Conservation (phyloP, 768 basidiomycete species). For the Lentinula aciculospora region DNA sequence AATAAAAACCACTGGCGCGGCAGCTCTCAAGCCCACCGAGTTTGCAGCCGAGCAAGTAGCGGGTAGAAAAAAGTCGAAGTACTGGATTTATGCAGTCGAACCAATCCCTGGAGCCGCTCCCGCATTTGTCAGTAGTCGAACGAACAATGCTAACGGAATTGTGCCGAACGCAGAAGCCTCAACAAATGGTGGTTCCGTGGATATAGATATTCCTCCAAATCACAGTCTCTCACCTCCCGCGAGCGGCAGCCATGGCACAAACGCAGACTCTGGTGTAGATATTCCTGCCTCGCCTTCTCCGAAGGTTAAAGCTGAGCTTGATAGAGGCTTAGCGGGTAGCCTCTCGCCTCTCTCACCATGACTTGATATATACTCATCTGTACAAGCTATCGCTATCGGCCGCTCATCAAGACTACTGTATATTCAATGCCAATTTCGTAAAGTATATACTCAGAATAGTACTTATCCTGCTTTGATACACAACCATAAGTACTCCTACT, state of each 20-base stretch:
- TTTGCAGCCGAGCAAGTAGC: conserved; percentile 69
- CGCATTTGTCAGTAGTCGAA: conserved; percentile 10
- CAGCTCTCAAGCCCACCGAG: conserved; percentile 67
- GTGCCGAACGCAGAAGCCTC: conserved; percentile 12
- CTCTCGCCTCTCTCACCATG: conserved; percentile 36
- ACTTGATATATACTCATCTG: conserved; percentile 14
- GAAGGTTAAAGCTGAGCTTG: conserved; percentile 14
- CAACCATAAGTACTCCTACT: background rate
- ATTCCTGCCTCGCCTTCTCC: conserved; percentile 1
- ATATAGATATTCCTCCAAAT: conserved; percentile 10
- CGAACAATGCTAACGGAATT: conserved; percentile 17
- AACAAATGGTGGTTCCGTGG: conserved; percentile 17
- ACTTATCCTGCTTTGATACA: background rate
- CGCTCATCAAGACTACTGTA: background rate
- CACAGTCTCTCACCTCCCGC: conserved; percentile 13
- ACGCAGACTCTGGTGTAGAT: conserved; percentile 2
- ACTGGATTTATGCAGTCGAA: conserved; percentile 87
- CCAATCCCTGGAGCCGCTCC: conserved; percentile 39
- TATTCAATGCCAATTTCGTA: background rate
- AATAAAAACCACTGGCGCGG: conserved; percentile 52
- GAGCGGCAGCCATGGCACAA: conserved; percentile 9
- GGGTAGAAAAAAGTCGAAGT: conserved; percentile 82
- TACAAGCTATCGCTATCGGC: background rate
- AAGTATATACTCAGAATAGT: background rate
- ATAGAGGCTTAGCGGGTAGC: conserved; percentile 33